Evolutionary conservation across 108 stramenopile genomes (phyloP), one percentile per base, ranked within the genome.

Genomic region (Schizochytrium sp.): DNA sequence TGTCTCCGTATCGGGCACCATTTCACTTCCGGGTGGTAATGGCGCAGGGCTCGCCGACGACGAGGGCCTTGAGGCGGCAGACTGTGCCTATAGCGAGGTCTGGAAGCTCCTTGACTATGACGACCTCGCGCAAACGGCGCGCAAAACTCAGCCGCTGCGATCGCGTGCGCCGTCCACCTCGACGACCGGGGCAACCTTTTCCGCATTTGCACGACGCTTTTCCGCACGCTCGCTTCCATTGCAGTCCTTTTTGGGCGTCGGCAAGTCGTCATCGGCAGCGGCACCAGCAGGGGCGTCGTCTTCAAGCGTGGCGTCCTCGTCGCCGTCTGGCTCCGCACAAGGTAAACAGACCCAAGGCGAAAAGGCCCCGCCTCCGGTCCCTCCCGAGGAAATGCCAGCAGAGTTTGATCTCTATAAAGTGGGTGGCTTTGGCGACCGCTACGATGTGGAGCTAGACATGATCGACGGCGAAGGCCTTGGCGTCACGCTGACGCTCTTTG

Each of bases 401-500:
- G 45, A 47, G 51, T 83, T 83, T 23, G n/a, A 83, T 3, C 76
- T 83, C 6, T 83, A 83, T 23, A 25, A 47, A 23, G 23, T 83
- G 19, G 76, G 48, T 4, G 76, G 76, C 45, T 83, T 83, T 4
- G 76, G 76, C 23, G 48, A 83, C 6, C 6, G 10, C 45, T 83
- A 83, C 51, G 76, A 83, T 53, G 76, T 83, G 1, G 76, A 83
- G 76, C n/a, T 83, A 6, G 51, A 83, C 51, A 47, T 83, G 76
- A 23, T 83, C 25, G 76, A 83, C n/a, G 76, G 76, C 6, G 76
- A 83, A 34, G 76, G 76, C 25, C 28, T 83, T 6, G 76, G 76
- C 48, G 28, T 83, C 8, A 83, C 76, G 48, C 51, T 83, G 25
- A 25, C 76, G n/a, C 51, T 83, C 16, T 83, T 83, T 53, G 48